Evolutionary conservation across 805 yeast genomes (phyloP).

Genomic region (Blastobotrys attinorum): DNA sequence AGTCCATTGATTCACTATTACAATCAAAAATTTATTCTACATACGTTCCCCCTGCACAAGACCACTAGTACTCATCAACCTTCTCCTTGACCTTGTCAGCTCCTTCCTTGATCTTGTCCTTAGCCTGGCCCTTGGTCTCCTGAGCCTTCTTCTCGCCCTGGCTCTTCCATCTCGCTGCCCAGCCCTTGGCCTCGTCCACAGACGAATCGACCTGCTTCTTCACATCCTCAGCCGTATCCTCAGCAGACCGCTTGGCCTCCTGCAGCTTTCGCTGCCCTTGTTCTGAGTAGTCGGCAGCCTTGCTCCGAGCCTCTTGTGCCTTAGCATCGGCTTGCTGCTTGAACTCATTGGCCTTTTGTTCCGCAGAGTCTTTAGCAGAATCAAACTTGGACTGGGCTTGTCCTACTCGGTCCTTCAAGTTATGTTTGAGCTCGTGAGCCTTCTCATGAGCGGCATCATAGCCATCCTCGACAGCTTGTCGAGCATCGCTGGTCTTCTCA

Average conservation of each 20-base stretch:
- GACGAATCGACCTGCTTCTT: background rate
- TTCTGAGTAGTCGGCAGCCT: no score
- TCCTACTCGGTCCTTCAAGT: background rate
- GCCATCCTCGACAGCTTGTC: background rate
- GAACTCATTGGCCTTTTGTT: background rate
- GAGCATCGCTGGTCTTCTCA: background rate
- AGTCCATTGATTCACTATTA: no score
- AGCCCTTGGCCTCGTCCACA: conserved; percentile 5
- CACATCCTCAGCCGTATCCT: conserved; percentile 6
- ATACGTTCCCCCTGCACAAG: no score
- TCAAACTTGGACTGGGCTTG: background rate
- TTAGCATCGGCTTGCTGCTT: conserved; percentile 2
- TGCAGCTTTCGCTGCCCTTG: no score
- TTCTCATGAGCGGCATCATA: conserved; percentile 4
- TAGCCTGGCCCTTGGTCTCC: conserved; percentile 3
- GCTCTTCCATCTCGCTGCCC: no score
- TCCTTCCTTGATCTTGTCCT: background rate
- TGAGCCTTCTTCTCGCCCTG: conserved; percentile 7
- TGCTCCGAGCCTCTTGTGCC: background rate
- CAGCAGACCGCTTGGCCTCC: conserved; percentile 8
- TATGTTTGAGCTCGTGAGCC: conserved; percentile 3
- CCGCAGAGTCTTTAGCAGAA: conserved; percentile 5
- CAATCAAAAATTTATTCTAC: no score
- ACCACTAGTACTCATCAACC: no score
- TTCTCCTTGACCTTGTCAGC: conserved; percentile 6